phyloP scores from a whole-genome alignment of 352 stramenopile genomes.

The Blastocystis sp. region DNA sequence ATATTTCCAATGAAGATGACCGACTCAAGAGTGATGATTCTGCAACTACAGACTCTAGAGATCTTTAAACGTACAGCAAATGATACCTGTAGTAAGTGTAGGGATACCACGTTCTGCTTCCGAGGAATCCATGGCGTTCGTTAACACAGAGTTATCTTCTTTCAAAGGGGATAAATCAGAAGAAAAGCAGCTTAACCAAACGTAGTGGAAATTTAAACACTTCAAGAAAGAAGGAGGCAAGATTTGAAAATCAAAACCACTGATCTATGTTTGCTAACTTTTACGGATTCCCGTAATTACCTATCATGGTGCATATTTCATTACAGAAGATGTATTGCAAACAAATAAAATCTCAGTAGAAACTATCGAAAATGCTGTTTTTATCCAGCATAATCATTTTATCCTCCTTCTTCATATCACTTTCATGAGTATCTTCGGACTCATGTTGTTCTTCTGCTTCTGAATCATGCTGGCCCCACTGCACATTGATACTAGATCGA shows the following conservation, averaged over 20 bases:
- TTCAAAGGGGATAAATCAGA: too few relatives aligned
- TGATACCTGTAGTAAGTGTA: too few relatives aligned
- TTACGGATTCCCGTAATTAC: background rate
- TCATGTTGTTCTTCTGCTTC: background rate
- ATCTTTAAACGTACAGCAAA: too few relatives aligned
- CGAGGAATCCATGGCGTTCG: too few relatives aligned
- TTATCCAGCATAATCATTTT: slow-evolving; percentile 53
- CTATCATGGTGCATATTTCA: background rate
- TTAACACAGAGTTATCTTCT: too few relatives aligned
- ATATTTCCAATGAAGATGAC: too few relatives aligned
- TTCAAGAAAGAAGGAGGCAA: slow-evolving; percentile 1
- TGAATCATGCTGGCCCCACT: slow-evolving; percentile 2
- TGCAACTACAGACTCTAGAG: too few relatives aligned
- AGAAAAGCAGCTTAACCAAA: too few relatives aligned
- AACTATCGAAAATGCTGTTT: slow-evolving; percentile 54
- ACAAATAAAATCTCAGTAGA: slow-evolving; percentile 6
- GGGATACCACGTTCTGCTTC: too few relatives aligned
- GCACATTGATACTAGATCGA: background rate
- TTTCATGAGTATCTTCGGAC: background rate
- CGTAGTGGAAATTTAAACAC: background rate
- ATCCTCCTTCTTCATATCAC: background rate
- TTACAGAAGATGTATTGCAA: background rate
- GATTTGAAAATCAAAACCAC: background rate
- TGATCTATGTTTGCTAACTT: background rate
- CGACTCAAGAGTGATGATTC: too few relatives aligned